These are phyloP conservation scores for Boletus patriciae DNA, from an alignment of 768 basidiomycete genomes.

Conservation along the genomic window DNA sequence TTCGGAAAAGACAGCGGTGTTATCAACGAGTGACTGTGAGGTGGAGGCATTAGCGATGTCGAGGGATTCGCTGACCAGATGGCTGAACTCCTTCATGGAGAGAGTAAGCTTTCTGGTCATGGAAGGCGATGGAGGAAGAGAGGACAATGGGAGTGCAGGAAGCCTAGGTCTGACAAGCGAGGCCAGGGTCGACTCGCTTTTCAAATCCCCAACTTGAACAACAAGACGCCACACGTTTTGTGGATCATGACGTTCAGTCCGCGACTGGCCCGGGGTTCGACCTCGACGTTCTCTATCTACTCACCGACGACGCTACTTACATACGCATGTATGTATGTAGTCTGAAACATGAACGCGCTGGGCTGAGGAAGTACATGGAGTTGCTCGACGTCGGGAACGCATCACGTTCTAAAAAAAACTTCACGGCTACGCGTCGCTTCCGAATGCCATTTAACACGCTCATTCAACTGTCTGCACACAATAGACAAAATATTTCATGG, in stretches of 20 bases:
- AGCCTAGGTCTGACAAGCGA: conserved; percentile 6
- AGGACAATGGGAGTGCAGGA: neutral
- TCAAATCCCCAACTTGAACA: neutral
- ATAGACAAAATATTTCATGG: neutral
- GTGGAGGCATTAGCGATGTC: conserved; percentile 16
- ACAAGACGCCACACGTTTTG: conserved; percentile 3
- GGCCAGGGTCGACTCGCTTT: conserved; percentile 19
- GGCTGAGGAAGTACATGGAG: neutral
- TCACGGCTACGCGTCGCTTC: conserved; percentile 1
- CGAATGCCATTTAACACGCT: neutral
- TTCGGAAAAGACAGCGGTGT: conserved; percentile 22
- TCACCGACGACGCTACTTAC: neutral
- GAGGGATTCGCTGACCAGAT: conserved; percentile 35
- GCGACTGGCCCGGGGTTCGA: no score
- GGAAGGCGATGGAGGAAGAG: conserved; percentile 1
- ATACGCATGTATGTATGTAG: no score
- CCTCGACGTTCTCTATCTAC: neutral
- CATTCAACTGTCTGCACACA: neutral
- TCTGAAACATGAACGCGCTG: neutral
- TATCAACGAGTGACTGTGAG: conserved; percentile 25
- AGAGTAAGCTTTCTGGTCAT: conserved; percentile 33
- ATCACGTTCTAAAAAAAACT: neutral
- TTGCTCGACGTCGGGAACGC: neutral
- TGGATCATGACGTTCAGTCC: conserved; percentile 7
- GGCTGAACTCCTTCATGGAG: conserved; percentile 34